Evolutionary conservation across 768 basidiomycete species (phyloP).

Genomic region (Pulveroboletus ravenelii): DNA sequence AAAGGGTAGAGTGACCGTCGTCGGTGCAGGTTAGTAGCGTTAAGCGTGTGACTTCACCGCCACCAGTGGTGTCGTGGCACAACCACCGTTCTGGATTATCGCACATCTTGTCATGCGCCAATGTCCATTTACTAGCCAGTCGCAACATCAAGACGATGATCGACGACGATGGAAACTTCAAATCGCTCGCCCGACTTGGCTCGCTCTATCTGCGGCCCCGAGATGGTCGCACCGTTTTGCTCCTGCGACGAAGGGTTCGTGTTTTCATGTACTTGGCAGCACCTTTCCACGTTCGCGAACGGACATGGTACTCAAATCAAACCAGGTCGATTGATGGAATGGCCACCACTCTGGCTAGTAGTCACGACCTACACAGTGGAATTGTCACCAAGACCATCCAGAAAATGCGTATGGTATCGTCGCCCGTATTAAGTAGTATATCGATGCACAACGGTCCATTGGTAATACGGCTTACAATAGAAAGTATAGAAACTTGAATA

Average conservation of each 20-base stretch:
- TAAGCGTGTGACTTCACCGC: conserved; percentile 22
- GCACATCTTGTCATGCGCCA: too few relatives aligned
- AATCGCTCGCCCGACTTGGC: too few relatives aligned
- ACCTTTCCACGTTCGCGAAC: too few relatives aligned
- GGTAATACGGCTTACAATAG: conserved; percentile 22
- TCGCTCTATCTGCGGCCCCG: too few relatives aligned
- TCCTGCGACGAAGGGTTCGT: background rate
- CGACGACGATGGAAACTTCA: too few relatives aligned
- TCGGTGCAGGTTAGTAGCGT: background rate
- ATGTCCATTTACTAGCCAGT: too few relatives aligned
- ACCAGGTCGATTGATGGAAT: too few relatives aligned
- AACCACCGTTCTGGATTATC: too few relatives aligned
- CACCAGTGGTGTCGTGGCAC: background rate
- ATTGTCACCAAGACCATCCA: background rate
- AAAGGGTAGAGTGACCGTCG: background rate
- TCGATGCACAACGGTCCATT: conserved; percentile 12
- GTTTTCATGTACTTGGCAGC: too few relatives aligned
- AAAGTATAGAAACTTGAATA: conserved; percentile 25
- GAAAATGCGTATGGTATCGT: conserved; percentile 9
- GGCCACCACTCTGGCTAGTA: too few relatives aligned
- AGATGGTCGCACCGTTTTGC: background rate
- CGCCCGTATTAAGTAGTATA: conserved; percentile 5
- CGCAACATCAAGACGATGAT: too few relatives aligned
- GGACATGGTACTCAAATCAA: too few relatives aligned
- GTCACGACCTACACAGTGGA: background rate